phyloP scores from a whole-genome alignment of 192 early-diverging fungal species.

The Coemansia javaensis region DNA sequence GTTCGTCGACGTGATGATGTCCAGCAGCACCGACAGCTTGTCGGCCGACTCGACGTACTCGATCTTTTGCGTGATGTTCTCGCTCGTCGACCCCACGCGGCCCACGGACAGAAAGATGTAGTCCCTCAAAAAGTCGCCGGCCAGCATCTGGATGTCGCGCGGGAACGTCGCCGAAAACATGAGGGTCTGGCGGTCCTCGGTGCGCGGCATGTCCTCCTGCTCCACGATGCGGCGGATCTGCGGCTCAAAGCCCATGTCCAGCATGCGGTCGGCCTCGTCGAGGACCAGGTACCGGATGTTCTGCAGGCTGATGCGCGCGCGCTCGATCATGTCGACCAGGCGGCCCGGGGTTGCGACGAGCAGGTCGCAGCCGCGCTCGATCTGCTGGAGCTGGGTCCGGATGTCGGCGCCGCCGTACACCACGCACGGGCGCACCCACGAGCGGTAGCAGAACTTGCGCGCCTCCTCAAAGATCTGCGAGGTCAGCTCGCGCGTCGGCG shows the following conservation, averaged over 20 bases:
- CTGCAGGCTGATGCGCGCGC: conserved; percentile 67
- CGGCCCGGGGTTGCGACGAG: conserved; percentile 94
- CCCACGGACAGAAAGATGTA: conserved; percentile 86
- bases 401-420: conserved; percentile 96
- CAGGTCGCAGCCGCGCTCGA: conserved; percentile 91
- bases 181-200: conserved; percentile 76
- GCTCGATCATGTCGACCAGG: conserved; percentile 84
- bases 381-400: conserved; percentile 75
- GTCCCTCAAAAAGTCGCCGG: conserved; percentile 82
- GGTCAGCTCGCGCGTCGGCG: conserved; percentile 75
- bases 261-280: conserved; percentile 90
- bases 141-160: conserved; percentile 81
- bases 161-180: conserved; percentile 99
- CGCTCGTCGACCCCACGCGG: conserved; percentile 87
- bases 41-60: conserved; percentile 93
- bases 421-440: conserved; percentile 89
- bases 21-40: conserved; percentile 83
- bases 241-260: conserved; percentile 98
- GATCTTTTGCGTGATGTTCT: conserved; percentile 93
- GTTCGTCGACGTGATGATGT: conserved; percentile 64
- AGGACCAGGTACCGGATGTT: conserved; percentile 70
- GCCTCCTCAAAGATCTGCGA: conserved; percentile 67
- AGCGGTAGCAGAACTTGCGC: conserved; percentile 75
- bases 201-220: conserved; percentile 68
- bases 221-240: conserved; percentile 86